A percentile compares a stretch with the other conserved stretches of the same genome.
Conservation (phyloP, 345 rosid species). For the Moricandia moricandioides region DNA sequence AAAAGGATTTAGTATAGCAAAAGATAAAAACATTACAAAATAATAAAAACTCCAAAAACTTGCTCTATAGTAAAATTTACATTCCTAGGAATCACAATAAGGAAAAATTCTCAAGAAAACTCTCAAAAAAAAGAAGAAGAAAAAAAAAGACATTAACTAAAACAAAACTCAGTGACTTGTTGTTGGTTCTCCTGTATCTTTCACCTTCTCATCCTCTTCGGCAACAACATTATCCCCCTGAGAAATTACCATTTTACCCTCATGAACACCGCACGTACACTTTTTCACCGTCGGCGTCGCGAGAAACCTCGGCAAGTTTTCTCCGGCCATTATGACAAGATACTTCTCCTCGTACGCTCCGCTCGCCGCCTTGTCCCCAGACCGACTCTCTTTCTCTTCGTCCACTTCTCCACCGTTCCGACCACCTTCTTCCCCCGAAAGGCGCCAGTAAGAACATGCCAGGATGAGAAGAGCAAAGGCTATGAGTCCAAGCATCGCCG, state of each 20-base stretch:
- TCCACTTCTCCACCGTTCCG: slow-evolving; percentile 38
- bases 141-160: neutral
- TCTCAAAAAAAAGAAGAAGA: slow-evolving; percentile 4
- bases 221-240: slow-evolving; percentile 21
- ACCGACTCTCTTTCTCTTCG: slow-evolving; percentile 43
- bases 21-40: slow-evolving; percentile 4
- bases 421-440: slow-evolving; percentile 34
- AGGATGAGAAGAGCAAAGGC: slow-evolving; percentile 71
- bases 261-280: slow-evolving; percentile 39
- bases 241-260: slow-evolving; percentile 17
- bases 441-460: slow-evolving; percentile 68
- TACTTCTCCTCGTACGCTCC: slow-evolving; percentile 57
- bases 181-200: slow-evolving; percentile 32
- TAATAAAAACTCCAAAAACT: slow-evolving; percentile 15
- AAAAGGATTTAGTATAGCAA: slow-evolving; percentile 6
- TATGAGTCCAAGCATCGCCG: slow-evolving; percentile 78
- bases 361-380: slow-evolving; percentile 25
- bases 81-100: slow-evolving; percentile 35
- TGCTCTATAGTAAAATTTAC: slow-evolving; percentile 47
- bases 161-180: slow-evolving; percentile 31
- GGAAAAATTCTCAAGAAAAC: slow-evolving; percentile 5
- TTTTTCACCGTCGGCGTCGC: slow-evolving; percentile 59
- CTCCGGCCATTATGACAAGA: slow-evolving; percentile 72
- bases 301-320: slow-evolving; percentile 56
- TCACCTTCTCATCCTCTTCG: slow-evolving; percentile 40